Evolutionary conservation across 176 grass and related monocot species (phyloP).

Genomic region (Cenchrus americanus): DNA sequence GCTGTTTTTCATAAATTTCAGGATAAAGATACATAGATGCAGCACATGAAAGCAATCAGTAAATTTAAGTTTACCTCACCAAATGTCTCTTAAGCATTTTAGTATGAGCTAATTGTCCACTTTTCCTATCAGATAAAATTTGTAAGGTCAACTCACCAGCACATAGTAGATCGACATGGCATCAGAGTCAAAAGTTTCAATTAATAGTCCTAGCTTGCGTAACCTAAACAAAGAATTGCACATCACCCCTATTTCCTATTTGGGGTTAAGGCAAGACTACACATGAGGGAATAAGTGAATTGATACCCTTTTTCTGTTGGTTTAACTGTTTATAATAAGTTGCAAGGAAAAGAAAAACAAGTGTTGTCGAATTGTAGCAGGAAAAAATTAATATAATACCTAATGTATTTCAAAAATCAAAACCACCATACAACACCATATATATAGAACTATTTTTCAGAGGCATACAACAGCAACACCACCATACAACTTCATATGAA

Average conservation of each 20-base stretch:
- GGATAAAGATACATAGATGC: neutral
- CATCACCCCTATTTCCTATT: slow-evolving; percentile 1
- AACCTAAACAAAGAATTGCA: neutral
- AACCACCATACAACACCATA: too few species aligned
- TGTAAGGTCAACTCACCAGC: neutral
- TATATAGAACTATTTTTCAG: too few species aligned
- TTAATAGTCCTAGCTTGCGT: neutral
- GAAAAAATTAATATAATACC: too few species aligned
- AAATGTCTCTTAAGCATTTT: neutral
- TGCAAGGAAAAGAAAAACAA: too few species aligned
- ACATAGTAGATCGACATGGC: neutral
- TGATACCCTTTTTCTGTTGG: neutral
- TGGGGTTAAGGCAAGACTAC: neutral
- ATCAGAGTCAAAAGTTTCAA: neutral
- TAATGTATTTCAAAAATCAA: too few species aligned
- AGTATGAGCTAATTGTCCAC: neutral
- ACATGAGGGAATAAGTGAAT: neutral
- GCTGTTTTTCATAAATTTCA: neutral
- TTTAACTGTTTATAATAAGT: neutral
- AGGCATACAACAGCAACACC: too few species aligned
- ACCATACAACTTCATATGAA: too few species aligned
- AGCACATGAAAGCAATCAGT: neutral
- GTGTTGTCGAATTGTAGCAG: too few species aligned
- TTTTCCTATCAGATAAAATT: neutral
- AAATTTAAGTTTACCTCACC: neutral